Base-by-base conservation (phyloP, 2,329 filamentous ascomycete genomes). In the Ramichloridium luteum region DNA sequence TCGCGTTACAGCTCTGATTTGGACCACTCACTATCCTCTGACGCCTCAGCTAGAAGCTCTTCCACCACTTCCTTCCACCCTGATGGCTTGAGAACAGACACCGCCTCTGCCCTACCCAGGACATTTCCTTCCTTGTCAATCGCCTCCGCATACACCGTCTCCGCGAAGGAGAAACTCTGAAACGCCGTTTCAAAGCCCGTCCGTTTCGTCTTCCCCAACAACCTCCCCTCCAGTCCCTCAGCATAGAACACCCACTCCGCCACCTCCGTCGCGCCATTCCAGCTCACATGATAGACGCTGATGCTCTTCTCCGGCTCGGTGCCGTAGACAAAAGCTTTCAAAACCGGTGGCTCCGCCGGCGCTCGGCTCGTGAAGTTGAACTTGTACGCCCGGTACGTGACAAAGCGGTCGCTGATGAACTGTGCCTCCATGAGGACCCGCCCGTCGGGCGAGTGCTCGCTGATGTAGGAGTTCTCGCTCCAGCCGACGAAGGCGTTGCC, bases 371-470 rank as follows among this genome's bases (percentile, higher is more conserved):
- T 48, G 31, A 56, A 60, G 17, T 52, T 41, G 15, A 37, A 49
- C 32, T 61, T 61, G 44, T 56, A 60, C 6, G 53, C 46, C 3
- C 58, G 56, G 35, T 61, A 61, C 15, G 50, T 59, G 5, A 49
- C 50, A 35, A 51, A 55, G 6, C 50, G 48, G 1, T 32, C n/a
- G 1, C 49, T 50, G 6, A 37, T 43, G 37, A 58, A 61, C 13
- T 35, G 40, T 1, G 55, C 55, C 8, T 47, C 50, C 38, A 57
- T 29, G 16, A 38, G 6, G 4, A 35, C n/a, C 13, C 16, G 13
- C 4, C 38, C 33, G 2, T 36, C 9, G 4, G 25, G 2, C 9
- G 23, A 25, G 12, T 36, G 31, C 16, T 41, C 36, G 8, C 26
- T 34, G n/a, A 36, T 34, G 9, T 36, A 34, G 6, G 36, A 22